Conservation (phyloP, 176 grass and related monocot species). For the Miscanthus lutarioriparius region DNA sequence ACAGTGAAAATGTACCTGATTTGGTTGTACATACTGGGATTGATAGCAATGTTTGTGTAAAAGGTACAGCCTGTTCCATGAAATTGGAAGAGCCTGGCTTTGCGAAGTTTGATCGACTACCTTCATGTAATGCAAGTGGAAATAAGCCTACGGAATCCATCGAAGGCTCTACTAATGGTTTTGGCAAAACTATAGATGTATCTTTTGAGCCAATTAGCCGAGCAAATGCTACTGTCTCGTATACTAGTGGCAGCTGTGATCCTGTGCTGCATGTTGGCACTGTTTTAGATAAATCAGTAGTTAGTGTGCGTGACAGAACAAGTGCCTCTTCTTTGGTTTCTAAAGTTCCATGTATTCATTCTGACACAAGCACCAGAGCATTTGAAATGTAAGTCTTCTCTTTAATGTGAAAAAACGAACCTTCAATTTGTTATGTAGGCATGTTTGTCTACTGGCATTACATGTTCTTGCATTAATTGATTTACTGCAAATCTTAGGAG, state of each 20-base stretch:
- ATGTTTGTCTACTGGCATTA: background rate
- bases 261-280: slow-evolving; percentile 26
- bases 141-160: slow-evolving; percentile 35
- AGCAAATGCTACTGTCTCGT: slow-evolving; percentile 20
- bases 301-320: slow-evolving; percentile 42
- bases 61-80: slow-evolving; percentile 42
- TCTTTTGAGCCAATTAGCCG: slow-evolving; percentile 41
- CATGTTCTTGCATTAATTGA: background rate
- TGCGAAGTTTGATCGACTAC: slow-evolving; percentile 37
- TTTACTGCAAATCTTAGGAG: slow-evolving; percentile 23
- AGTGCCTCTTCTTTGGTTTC: slow-evolving; percentile 40
- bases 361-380: slow-evolving; percentile 28
- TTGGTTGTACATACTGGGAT: background rate
- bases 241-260: slow-evolving; percentile 29
- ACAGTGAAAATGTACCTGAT: slow-evolving; percentile 1
- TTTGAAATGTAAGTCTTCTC: slow-evolving; percentile 60
- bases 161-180: slow-evolving; percentile 11
- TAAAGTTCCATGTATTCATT: slow-evolving; percentile 46
- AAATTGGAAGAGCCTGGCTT: slow-evolving; percentile 35
- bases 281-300: slow-evolving; percentile 39
- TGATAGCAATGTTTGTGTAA: slow-evolving; percentile 28
- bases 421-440: slow-evolving; percentile 10
- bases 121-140: slow-evolving; percentile 34
- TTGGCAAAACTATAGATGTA: slow-evolving; percentile 38
- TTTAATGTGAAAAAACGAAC: slow-evolving; percentile 28